A percentile compares a stretch with the other conserved stretches of the same genome.
These are phyloP conservation scores for Sporothrix pallida DNA, from an alignment of 2,329 filamentous ascomycete genomes.

Conservation along the genomic window DNA sequence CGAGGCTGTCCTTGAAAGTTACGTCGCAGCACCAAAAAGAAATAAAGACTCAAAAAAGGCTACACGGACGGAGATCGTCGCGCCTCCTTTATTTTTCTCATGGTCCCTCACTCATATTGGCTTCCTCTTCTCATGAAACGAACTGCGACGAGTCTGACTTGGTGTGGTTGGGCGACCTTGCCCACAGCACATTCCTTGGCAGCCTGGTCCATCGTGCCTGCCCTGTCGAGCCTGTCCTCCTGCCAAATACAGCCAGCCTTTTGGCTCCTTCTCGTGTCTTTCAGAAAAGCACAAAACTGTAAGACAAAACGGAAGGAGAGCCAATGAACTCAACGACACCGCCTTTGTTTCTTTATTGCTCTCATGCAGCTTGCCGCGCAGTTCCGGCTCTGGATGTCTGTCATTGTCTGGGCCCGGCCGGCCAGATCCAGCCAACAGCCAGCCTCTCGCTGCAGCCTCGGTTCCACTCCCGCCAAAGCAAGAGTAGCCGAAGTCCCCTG, in stretches of 20 bases:
- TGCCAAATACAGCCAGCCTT: neutral
- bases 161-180: neutral
- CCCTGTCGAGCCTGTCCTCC: neutral
- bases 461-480: conserved; percentile 18
- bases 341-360: neutral
- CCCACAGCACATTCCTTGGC: neutral
- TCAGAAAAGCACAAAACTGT: neutral
- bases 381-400: neutral
- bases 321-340: neutral
- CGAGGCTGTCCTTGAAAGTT: neutral
- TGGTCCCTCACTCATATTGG: neutral
- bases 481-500: conserved; percentile 25
- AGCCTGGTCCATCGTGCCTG: conserved; percentile 3
- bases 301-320: neutral
- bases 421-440: neutral
- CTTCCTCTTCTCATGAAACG: neutral
- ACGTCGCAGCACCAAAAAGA: neutral
- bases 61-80: neutral
- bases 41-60: neutral
- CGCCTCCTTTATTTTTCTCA: neutral
- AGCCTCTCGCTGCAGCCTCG: conserved; percentile 20
- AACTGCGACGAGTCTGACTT: neutral
- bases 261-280: neutral
- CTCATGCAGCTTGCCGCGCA: conserved; percentile 2
- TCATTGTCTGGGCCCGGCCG: neutral